These are phyloP conservation scores for Zopfochytrium polystomum DNA, from an alignment of 371 early-diverging fungal genomes.

Conservation along the genomic window DNA sequence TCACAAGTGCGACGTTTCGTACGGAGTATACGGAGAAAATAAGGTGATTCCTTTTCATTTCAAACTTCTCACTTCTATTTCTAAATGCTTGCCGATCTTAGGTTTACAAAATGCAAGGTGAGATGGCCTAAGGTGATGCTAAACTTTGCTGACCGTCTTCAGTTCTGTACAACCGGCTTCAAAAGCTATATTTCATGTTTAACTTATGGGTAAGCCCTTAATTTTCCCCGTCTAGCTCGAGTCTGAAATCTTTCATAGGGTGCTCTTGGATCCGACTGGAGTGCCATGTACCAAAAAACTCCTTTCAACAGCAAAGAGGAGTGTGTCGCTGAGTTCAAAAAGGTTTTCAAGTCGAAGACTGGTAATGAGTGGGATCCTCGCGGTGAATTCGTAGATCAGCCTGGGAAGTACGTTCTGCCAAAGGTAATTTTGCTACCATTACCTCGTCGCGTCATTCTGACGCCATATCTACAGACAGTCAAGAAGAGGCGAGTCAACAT, in stretches of 20 bases:
- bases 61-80: too few species aligned
- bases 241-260: neutral
- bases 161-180: constrained; percentile 33
- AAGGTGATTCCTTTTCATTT: constrained; percentile 36
- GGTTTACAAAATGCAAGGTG: too few species aligned
- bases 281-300: constrained; percentile 59
- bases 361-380: constrained; percentile 52
- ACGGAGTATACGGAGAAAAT: constrained; percentile 34
- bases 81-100: too few species aligned
- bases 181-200: constrained; percentile 57
- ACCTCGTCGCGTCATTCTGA: too few species aligned
- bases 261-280: neutral
- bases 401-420: constrained; percentile 49
- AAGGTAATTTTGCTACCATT: too few species aligned
- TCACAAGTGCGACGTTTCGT: constrained; percentile 49
- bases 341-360: constrained; percentile 60
- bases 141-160: too few species aligned
- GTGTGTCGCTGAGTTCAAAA: constrained; percentile 53
- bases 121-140: too few species aligned
- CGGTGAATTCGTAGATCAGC: constrained; percentile 40
- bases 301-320: constrained; percentile 52
- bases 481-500: too few species aligned
- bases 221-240: neutral
- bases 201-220: constrained; percentile 55
- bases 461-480: too few species aligned